Base-by-base conservation (phyloP, 352 stramenopile genomes). In the Stramenopiles sp. region DNA sequence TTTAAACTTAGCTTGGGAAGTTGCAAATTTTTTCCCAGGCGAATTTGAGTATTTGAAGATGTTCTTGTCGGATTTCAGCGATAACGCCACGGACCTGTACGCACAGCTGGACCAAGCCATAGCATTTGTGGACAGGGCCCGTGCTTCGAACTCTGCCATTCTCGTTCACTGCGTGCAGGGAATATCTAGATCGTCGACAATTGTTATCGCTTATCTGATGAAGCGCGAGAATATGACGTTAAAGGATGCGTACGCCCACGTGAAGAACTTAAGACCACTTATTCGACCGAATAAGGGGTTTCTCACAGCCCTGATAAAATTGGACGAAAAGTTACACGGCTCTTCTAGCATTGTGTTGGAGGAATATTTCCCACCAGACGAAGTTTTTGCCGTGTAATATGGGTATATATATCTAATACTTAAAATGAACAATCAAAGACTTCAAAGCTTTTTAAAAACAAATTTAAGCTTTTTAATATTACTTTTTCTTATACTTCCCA, bases 111-210 rank as follows among this genome's bases (percentile, higher is more conserved):
- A 77, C 4, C 37, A 18, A 1, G 76, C 34, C 4, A 18, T 6
- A 6, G 74, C 1, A 32, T 79, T 77, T 25, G 75, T 79, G 34
- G 30, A 76, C 4, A 35, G 31, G 0, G 73, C 74, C n/a, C 25
- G 48, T 68, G 31, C 73, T 53, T 4, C 69, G 32, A 0, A 74
- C 3, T 73, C 74, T 0, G 48, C 74, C 63, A 74, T 95, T 37
- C 82, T 95, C 34, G 88, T 95, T 73, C 89, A 95, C 78, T 95
- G 89, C 80, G 91, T 89, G 80, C 92, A 92, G 80, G 89, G 89
- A 73, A 85, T 94, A 73, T 93, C 86, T 77, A 84, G 89, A 69
- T 94, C 88, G 33, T 84, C 86, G 73, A 91, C 88, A 32, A 85
- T 95, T 77, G 87, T 95, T 34, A 77, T 92, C 49, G 89, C 85